Evolutionary conservation across 768 basidiomycete genomes (phyloP).

Genomic region (Boletus rex-veris): DNA sequence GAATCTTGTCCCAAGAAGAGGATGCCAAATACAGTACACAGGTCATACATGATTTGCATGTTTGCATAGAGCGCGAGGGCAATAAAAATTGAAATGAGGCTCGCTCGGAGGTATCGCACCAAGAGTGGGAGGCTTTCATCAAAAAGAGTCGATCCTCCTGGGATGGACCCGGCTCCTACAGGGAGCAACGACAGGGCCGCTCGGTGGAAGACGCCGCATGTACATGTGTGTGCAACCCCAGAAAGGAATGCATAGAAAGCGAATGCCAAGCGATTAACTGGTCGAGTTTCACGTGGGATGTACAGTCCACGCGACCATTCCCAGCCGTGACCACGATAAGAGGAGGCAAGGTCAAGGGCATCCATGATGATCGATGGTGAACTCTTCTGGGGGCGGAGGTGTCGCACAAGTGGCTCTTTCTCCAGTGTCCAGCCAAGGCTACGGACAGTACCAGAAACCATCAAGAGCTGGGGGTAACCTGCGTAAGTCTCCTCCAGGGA

Average conservation of each 20-base stretch:
- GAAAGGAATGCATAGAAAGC: not conserved
- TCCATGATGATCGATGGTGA: constrained; percentile 1
- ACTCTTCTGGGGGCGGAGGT: not conserved
- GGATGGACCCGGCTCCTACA: not conserved
- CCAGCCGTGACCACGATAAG: constrained; percentile 1
- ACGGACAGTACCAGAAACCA: not conserved
- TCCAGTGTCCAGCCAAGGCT: not conserved
- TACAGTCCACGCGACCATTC: not conserved
- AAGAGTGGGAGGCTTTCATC: not conserved
- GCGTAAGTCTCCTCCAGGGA: too few species aligned
- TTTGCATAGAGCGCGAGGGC: not conserved
- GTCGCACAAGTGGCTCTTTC: not conserved
- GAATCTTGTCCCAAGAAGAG: not conserved
- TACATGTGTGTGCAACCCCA: not conserved
- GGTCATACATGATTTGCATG: not conserved
- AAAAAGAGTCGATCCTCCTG: not conserved
- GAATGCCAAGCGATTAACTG: not conserved
- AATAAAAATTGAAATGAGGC: not conserved
- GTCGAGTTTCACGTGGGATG: constrained; percentile 1
- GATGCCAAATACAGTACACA: not conserved
- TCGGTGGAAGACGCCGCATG: not conserved
- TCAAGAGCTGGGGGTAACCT: not conserved
- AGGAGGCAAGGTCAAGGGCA: not conserved
- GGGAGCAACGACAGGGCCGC: not conserved
- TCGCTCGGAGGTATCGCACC: not conserved